A percentile compares a stretch with the other conserved stretches of the same genome.
Evolutionary conservation across 2,329 filamentous ascomycete species (phyloP).

Genomic region (Epichloe hybrida): DNA sequence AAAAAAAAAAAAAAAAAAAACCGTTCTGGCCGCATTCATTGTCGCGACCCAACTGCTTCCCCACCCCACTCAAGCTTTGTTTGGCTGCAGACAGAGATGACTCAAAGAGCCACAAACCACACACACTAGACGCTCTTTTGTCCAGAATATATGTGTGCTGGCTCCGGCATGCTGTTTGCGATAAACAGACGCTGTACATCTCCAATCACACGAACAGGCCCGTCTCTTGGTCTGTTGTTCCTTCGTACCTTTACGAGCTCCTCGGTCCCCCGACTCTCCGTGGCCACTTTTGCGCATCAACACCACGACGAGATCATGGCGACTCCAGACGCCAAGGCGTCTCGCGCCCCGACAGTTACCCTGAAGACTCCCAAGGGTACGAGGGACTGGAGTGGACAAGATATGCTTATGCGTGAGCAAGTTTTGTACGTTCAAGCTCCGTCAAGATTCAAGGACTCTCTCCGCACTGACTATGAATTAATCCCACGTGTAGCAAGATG

Average conservation of each 20-base stretch:
- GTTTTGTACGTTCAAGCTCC: conserved; percentile 39
- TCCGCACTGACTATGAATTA: neutral
- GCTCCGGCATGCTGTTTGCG: conserved; percentile 10
- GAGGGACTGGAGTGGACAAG: conserved; percentile 69
- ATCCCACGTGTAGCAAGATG: conserved; percentile 26
- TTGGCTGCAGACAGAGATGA: conserved; percentile 6
- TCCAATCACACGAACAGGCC: conserved; percentile 1
- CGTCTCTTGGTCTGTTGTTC: neutral
- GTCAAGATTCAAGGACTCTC: neutral
- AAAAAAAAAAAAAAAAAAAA: neutral
- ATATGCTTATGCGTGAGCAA: conserved; percentile 68
- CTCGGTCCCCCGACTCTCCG: neutral
- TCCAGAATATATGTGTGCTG: neutral
- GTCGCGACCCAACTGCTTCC: conserved; percentile 3
- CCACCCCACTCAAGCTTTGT: conserved; percentile 5
- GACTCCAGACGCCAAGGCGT: conserved; percentile 12
- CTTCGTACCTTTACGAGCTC: conserved; percentile 2
- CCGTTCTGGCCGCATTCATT: neutral
- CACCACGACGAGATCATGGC: conserved; percentile 16
- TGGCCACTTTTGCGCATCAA: neutral
- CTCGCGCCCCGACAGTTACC: conserved; percentile 33
- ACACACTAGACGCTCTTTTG: conserved; percentile 5
- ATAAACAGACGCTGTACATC: conserved; percentile 5
- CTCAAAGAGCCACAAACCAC: conserved; percentile 7
- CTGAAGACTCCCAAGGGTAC: conserved; percentile 88